A percentile compares a stretch with the other conserved stretches of the same genome.
These are phyloP conservation scores for Pseudopithomyces maydicus DNA, from an alignment of 2,329 filamentous ascomycete species.

Conservation along the genomic window DNA sequence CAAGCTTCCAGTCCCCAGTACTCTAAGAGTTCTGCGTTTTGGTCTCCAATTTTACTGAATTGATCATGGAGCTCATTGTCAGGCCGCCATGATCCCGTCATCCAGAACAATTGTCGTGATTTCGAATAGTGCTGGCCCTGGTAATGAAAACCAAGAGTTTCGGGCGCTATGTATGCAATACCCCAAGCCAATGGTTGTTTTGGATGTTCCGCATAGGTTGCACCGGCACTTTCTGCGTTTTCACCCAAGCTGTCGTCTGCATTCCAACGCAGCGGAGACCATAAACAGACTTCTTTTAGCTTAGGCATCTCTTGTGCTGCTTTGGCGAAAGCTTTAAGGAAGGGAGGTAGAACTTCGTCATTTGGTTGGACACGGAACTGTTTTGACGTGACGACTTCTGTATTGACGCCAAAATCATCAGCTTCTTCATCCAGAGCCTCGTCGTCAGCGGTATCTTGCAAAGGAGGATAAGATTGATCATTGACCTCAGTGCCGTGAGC, in stretches of 20 bases:
- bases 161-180: slow-evolving; percentile 1
- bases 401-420: background rate
- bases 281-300: slow-evolving; percentile 5
- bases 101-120: slow-evolving; percentile 7
- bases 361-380: slow-evolving; percentile 1
- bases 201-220: background rate
- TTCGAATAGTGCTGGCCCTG: background rate
- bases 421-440: background rate
- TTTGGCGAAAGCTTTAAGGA: slow-evolving; percentile 2
- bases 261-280: background rate
- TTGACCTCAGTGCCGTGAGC: background rate
- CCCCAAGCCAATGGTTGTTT: slow-evolving; percentile 1
- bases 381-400: background rate
- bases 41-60: background rate
- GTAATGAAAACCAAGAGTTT: background rate
- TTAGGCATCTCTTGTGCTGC: slow-evolving; percentile 1
- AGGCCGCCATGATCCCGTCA: slow-evolving; percentile 5
- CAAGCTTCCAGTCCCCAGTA: background rate
- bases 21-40: background rate
- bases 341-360: background rate
- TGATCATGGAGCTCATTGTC: slow-evolving; percentile 5
- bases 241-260: background rate
- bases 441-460: slow-evolving; percentile 3
- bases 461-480: background rate
- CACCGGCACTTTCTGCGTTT: too few relatives aligned